Percentiles rank a stretch among this genome's conserved stretches.
phyloP scores from a whole-genome alignment of 139 green algal species.

The Chlorella sp. region DNA sequence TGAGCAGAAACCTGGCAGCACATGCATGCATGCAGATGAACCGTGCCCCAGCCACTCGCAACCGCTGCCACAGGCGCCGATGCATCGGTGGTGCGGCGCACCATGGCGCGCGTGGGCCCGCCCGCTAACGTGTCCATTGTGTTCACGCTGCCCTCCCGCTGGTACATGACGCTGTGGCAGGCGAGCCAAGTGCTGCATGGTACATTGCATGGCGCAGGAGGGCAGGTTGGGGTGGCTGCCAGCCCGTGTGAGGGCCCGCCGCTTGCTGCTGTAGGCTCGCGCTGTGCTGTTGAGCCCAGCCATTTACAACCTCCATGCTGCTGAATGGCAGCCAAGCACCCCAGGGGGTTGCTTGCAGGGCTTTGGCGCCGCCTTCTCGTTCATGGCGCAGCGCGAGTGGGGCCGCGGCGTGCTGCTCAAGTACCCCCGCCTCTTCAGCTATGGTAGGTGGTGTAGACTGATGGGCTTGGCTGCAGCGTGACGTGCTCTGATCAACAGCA shows the following conservation, averaged over 20 bases:
- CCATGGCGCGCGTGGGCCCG: conserved; percentile 42
- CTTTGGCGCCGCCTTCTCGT: conserved; percentile 56
- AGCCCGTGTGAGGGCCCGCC: too few species aligned
- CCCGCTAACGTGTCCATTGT: conserved; percentile 56
- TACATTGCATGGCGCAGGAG: too few species aligned
- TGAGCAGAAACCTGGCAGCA: neutral
- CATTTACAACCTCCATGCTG: neutral
- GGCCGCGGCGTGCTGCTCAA: conserved; percentile 57
- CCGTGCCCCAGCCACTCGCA: neutral
- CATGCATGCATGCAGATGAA: neutral
- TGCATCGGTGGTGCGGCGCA: conserved; percentile 64
- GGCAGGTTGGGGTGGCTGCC: too few species aligned
- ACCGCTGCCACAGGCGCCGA: conserved; percentile 54
- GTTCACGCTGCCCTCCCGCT: conserved; percentile 51
- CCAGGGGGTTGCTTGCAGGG: neutral
- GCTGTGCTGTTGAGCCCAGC: too few species aligned
- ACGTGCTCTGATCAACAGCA: too few species aligned
- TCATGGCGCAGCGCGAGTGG: conserved; percentile 48
- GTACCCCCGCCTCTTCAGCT: conserved; percentile 46
- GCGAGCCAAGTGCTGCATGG: neutral
- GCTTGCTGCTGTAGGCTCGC: too few species aligned
- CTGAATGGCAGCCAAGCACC: neutral
- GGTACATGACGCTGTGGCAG: conserved; percentile 39
- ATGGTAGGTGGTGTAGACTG: neutral
- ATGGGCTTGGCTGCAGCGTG: conserved; percentile 20